A percentile compares a stretch with the other conserved stretches of the same genome.
These are phyloP conservation scores for Populus hybrid DNA, from an alignment of 441 rosid genomes.

Conservation along the genomic window DNA sequence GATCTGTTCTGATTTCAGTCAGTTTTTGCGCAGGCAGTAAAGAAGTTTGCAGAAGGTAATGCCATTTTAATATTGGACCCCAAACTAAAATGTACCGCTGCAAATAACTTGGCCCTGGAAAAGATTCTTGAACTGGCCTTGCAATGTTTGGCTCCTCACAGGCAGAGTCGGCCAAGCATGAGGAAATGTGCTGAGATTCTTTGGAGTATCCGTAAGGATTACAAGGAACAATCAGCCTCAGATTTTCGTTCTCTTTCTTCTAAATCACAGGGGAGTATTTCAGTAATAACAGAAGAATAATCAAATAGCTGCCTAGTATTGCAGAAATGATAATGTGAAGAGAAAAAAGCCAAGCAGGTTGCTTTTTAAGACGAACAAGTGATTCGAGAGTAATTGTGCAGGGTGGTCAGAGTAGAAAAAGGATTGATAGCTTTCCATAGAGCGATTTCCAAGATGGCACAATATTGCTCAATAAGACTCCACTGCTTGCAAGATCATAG, in stretches of 20 bases:
- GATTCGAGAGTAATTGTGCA: conserved; percentile 2
- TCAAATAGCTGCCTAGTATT: not conserved
- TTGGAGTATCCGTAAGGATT: conserved; percentile 87
- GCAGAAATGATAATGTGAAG: not conserved
- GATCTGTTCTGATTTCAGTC: conserved; percentile 12
- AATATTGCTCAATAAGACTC: conserved; percentile 1
- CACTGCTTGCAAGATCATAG: not conserved
- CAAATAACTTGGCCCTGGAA: conserved; percentile 56
- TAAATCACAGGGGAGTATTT: conserved; percentile 33
- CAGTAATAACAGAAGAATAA: conserved; percentile 22
- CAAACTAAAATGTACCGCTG: conserved; percentile 45
- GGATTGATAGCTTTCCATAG: not conserved
- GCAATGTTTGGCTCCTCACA: conserved; percentile 69
- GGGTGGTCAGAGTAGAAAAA: not conserved
- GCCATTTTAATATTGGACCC: conserved; percentile 64
- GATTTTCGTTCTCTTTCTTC: conserved; percentile 34
- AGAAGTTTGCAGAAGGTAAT: conserved; percentile 64
- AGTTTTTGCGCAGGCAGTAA: conserved; percentile 60
- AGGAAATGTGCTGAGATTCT: conserved; percentile 79
- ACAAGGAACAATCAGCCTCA: conserved; percentile 42
- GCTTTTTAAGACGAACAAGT: not conserved
- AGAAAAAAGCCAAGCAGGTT: not conserved
- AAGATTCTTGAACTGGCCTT: conserved; percentile 72
- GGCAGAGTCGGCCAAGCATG: conserved; percentile 82
- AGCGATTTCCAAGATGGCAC: not conserved